Percentiles rank a stretch among this genome's conserved stretches.
Conservation (phyloP, 2,329 filamentous ascomycete species). For the Aspergillus unguis region DNA sequence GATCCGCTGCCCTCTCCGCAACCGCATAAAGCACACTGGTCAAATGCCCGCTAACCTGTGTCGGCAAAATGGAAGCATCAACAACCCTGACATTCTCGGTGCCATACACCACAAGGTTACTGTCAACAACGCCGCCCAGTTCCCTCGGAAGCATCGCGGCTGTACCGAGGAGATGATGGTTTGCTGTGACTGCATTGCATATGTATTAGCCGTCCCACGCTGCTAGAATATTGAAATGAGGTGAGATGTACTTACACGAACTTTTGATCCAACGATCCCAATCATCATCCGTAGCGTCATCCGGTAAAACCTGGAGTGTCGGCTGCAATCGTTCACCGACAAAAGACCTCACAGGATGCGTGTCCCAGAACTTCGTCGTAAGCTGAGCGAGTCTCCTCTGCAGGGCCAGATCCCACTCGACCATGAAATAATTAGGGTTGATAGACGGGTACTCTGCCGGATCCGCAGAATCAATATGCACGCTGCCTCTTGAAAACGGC, state of each 20-base stretch:
- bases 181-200: neutral
- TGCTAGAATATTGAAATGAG: too few relatives aligned
- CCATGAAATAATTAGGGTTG: slow-evolving; percentile 24
- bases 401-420: slow-evolving; percentile 15
- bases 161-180: slow-evolving; percentile 4
- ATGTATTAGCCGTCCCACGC: neutral
- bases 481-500: slow-evolving; percentile 24
- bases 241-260: neutral
- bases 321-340: neutral
- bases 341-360: neutral
- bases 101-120: neutral
- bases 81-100: slow-evolving; percentile 13
- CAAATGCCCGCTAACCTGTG: slow-evolving; percentile 13
- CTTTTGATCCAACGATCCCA: neutral
- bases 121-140: slow-evolving; percentile 5
- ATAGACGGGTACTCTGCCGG: slow-evolving; percentile 11
- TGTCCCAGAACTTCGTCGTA: neutral
- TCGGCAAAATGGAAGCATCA: slow-evolving; percentile 14
- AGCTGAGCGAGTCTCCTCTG: neutral
- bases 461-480: slow-evolving; percentile 20
- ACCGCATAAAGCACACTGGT: slow-evolving; percentile 15
- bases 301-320: neutral
- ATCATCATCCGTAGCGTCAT: neutral
- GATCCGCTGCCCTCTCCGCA: slow-evolving; percentile 12
- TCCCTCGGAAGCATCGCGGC: slow-evolving; percentile 9